A percentile compares a stretch with the other conserved stretches of the same genome.
Evolutionary conservation across 2,329 filamentous ascomycete genomes (phyloP).

Genomic region (Diaporthe sp.): DNA sequence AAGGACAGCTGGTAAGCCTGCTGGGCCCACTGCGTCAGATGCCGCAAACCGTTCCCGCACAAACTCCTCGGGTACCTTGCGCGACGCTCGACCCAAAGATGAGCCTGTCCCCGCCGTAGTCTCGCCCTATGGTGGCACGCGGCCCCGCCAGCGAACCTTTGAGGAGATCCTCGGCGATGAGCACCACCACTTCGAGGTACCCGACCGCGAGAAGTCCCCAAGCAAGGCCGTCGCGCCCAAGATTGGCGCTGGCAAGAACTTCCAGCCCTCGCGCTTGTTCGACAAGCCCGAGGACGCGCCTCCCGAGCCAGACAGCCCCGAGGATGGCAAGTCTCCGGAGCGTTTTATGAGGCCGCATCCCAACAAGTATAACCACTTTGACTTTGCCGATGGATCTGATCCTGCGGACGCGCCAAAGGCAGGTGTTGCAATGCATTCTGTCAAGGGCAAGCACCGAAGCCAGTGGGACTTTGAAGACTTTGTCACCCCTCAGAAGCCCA

Average conservation of each 20-base stretch:
- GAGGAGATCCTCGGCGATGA: conserved; percentile 79
- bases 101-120: conserved; percentile 66
- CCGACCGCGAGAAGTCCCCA: conserved; percentile 67
- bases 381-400: conserved; percentile 78
- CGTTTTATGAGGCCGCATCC: conserved; percentile 76
- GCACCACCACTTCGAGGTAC: conserved; percentile 52
- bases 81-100: conserved; percentile 76
- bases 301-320: conserved; percentile 57
- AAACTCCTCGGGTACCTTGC: conserved; percentile 67
- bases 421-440: conserved; percentile 56
- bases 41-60: conserved; percentile 61
- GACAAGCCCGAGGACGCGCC: conserved; percentile 63
- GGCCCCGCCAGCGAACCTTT: conserved; percentile 76
- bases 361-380: conserved; percentile 88
- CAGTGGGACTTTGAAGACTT: conserved; percentile 95
- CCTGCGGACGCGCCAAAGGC: conserved; percentile 61
- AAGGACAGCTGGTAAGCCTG: conserved; percentile 57
- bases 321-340: conserved; percentile 56
- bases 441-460: conserved; percentile 75
- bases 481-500: conserved; percentile 81
- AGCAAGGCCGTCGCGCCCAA: conserved; percentile 64
- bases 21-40: conserved; percentile 50
- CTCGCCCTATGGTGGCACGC: conserved; percentile 72
- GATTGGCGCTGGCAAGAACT: conserved; percentile 72
- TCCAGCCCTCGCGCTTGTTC: conserved; percentile 74